phyloP scores from a whole-genome alignment of 768 basidiomycete species.

The Mycena sanguinolenta region DNA sequence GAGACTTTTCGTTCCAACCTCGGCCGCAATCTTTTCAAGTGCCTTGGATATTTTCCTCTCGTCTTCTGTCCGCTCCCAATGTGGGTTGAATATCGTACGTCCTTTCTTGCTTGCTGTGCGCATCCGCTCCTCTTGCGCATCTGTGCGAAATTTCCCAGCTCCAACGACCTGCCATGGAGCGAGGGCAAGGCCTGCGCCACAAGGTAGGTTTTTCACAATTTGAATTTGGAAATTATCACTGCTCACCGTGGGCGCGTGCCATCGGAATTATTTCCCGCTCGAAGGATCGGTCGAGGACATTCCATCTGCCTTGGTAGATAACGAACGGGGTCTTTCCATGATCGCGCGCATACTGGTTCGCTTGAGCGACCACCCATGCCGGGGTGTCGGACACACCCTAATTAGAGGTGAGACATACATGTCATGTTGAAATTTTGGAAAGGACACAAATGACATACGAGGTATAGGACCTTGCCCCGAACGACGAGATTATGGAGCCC shows the following conservation, averaged over 20 bases:
- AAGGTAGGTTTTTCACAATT: no score
- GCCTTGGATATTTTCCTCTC: constrained; percentile 50
- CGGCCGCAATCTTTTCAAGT: constrained; percentile 54
- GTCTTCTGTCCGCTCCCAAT: constrained; percentile 22
- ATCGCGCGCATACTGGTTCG: constrained; percentile 57
- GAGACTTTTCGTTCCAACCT: no score
- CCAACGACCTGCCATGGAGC: constrained; percentile 54
- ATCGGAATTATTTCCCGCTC: constrained; percentile 62
- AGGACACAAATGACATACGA: no score
- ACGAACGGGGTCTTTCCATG: constrained; percentile 59
- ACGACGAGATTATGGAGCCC: no score
- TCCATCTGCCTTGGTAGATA: no score
- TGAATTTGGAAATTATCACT: no score
- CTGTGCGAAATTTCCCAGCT: constrained; percentile 44
- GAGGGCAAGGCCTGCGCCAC: no score
- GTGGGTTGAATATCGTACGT: no score
- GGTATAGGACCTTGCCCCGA: no score
- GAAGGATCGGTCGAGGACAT: constrained; percentile 52
- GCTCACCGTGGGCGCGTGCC: constrained; percentile 47
- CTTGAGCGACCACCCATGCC: constrained; percentile 54
- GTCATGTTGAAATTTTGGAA: constrained; percentile 61
- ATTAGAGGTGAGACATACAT: constrained; percentile 20
- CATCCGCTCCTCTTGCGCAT: constrained; percentile 48
- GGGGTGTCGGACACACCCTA: constrained; percentile 50
- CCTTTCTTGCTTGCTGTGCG: constrained; percentile 47